These are phyloP conservation scores for Tilletia walkeri DNA, from an alignment of 1,284 basidiomycete species.

Conservation along the genomic window DNA sequence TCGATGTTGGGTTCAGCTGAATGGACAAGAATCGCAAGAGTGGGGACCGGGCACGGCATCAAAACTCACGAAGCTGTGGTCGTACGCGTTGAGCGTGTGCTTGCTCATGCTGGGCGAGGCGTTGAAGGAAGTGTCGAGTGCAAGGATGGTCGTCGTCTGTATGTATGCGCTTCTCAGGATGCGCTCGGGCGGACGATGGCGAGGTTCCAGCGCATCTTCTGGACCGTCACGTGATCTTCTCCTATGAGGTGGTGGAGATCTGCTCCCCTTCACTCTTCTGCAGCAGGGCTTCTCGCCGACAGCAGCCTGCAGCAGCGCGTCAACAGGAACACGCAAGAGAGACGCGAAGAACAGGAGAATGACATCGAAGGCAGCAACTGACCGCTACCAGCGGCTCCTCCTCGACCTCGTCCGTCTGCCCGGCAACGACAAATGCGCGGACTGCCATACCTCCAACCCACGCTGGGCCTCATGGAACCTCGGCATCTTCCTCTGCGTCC, in stretches of 20 bases:
- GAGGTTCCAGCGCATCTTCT: constrained; percentile 2
- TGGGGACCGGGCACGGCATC: no score
- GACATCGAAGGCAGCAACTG: constrained; percentile 56
- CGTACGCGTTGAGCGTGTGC: constrained; percentile 3
- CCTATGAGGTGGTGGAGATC: not conserved
- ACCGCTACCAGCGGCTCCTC: constrained; percentile 69
- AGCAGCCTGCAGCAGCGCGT: no score
- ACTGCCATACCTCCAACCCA: constrained; percentile 72
- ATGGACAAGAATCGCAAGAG: not conserved
- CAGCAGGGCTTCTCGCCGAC: no score
- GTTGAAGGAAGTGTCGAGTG: not conserved
- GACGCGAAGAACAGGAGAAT: constrained; percentile 21
- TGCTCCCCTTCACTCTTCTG: no score
- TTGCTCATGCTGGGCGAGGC: constrained; percentile 16
- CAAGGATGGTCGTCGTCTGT: no score
- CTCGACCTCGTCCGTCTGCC: constrained; percentile 68
- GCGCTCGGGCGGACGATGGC: no score
- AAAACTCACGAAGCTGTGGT: constrained; percentile 16
- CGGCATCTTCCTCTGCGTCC: constrained; percentile 61
- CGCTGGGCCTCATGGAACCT: constrained; percentile 79
- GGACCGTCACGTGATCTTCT: constrained; percentile 1
- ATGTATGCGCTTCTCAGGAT: no score
- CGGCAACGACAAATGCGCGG: constrained; percentile 81
- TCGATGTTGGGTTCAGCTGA: not conserved
- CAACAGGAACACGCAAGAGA: not conserved